A percentile compares a stretch with the other conserved stretches of the same genome.
These are phyloP conservation scores for Aspergillus ochraceoroseus DNA, from an alignment of 2,329 filamentous ascomycete species.

Conservation along the genomic window DNA sequence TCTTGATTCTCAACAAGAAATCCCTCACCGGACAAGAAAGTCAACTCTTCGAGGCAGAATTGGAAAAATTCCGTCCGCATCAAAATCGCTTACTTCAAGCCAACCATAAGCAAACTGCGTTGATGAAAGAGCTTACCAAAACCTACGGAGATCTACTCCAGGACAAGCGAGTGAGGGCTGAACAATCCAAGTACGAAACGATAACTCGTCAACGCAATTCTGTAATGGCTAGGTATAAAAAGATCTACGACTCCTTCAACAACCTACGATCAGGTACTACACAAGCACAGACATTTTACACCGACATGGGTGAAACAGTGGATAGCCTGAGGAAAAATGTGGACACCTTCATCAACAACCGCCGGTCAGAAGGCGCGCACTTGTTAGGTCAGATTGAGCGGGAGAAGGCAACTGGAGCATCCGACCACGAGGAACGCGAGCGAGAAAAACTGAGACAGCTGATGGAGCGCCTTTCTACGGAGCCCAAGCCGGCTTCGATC, in stretches of 20 bases:
- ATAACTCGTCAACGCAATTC: conserved; percentile 76
- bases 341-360: conserved; percentile 92
- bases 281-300: conserved; percentile 88
- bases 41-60: conserved; percentile 87
- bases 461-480: conserved; percentile 94
- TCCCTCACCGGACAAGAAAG: conserved; percentile 86
- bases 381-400: conserved; percentile 84
- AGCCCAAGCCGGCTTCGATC: conserved; percentile 42
- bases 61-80: conserved; percentile 95
- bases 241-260: conserved; percentile 86
- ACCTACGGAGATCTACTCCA: conserved; percentile 84
- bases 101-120: conserved; percentile 86
- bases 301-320: conserved; percentile 91
- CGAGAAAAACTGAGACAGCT: conserved; percentile 78
- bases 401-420: conserved; percentile 58
- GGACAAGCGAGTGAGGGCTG: conserved; percentile 86
- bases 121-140: conserved; percentile 90
- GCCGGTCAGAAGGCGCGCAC: conserved; percentile 83
- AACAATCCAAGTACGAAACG: conserved; percentile 90
- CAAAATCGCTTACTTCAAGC: conserved; percentile 88
- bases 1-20: conserved; percentile 96
- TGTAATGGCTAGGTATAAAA: conserved; percentile 82
- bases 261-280: conserved; percentile 81
- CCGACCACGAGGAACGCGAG: conserved; percentile 69
- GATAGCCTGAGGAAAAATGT: conserved; percentile 93